These are phyloP conservation scores for Chrysanthemum lavandulifolium DNA, from an alignment of 129 eudicot species.

Conservation along the genomic window DNA sequence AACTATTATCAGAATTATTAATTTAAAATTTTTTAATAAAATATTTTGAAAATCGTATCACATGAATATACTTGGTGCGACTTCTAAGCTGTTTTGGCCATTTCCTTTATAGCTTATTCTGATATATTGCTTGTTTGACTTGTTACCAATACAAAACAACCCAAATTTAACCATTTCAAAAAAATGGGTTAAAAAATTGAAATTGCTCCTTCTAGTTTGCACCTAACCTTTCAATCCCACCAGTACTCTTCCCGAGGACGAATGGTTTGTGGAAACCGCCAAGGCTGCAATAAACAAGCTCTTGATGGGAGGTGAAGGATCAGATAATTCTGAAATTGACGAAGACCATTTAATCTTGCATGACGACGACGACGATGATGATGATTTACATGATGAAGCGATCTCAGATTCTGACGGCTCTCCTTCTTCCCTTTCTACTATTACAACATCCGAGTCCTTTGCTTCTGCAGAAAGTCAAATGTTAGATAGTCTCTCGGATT, in stretches of 20 bases:
- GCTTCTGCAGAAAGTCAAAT: conserved; percentile 91
- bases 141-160: background rate
- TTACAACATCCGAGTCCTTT: conserved; percentile 73
- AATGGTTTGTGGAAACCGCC: conserved; percentile 96
- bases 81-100: background rate
- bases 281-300: conserved; percentile 89
- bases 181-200: background rate
- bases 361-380: conserved; percentile 39
- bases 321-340: conserved; percentile 81
- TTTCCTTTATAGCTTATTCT: background rate
- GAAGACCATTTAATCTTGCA: conserved; percentile 67
- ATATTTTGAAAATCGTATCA: background rate
- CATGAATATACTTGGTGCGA: background rate
- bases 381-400: conserved; percentile 42
- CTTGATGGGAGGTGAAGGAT: conserved; percentile 65
- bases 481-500: conserved; percentile 61
- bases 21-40: background rate
- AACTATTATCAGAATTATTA: no score
- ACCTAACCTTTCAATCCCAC: background rate
- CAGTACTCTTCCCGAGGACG: conserved; percentile 87
- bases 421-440: conserved; percentile 74
- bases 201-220: background rate
- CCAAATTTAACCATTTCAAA: background rate
- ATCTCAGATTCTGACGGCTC: conserved; percentile 77
- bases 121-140: no score